Evolutionary conservation across 2,329 filamentous ascomycete genomes (phyloP).

Genomic region (Davidsoniella eucalypti): DNA sequence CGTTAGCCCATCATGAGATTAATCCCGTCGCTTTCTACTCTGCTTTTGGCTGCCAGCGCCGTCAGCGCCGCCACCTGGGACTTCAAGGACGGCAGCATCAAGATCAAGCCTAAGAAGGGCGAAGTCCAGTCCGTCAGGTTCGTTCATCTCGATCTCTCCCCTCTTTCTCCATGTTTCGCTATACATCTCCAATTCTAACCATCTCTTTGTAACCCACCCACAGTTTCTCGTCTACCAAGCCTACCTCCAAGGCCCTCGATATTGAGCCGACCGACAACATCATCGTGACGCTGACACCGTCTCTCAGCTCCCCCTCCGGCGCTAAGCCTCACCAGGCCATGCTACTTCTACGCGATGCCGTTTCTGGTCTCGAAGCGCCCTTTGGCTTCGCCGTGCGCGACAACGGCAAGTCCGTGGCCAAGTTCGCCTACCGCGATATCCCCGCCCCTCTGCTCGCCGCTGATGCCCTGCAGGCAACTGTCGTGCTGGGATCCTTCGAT

Average conservation of each 20-base stretch:
- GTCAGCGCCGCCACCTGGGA: constrained; percentile 47
- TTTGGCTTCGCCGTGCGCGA: constrained; percentile 76
- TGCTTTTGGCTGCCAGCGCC: constrained; percentile 32
- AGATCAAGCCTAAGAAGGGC: constrained; percentile 48
- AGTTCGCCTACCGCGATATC: constrained; percentile 76
- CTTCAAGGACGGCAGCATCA: constrained; percentile 56
- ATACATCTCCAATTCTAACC: neutral
- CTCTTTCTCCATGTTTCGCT: neutral
- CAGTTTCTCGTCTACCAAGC: constrained; percentile 32
- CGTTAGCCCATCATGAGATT: constrained; percentile 8
- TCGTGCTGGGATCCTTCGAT: constrained; percentile 80
- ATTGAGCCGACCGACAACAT: constrained; percentile 56
- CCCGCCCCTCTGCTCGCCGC: constrained; percentile 64
- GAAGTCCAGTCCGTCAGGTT: constrained; percentile 51
- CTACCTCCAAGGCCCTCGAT: constrained; percentile 42
- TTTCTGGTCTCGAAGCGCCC: constrained; percentile 67
- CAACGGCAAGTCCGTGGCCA: constrained; percentile 68
- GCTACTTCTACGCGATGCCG: constrained; percentile 59
- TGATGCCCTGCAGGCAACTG: constrained; percentile 53
- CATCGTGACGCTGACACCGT: constrained; percentile 67
- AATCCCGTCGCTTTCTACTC: constrained; percentile 19
- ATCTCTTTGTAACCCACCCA: neutral
- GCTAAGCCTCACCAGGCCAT: constrained; percentile 80
- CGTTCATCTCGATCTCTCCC: constrained; percentile 16
- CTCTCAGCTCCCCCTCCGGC: constrained; percentile 62